Conservation (phyloP, 129 eudicot species). For the Tanacetum coccineum region DNA sequence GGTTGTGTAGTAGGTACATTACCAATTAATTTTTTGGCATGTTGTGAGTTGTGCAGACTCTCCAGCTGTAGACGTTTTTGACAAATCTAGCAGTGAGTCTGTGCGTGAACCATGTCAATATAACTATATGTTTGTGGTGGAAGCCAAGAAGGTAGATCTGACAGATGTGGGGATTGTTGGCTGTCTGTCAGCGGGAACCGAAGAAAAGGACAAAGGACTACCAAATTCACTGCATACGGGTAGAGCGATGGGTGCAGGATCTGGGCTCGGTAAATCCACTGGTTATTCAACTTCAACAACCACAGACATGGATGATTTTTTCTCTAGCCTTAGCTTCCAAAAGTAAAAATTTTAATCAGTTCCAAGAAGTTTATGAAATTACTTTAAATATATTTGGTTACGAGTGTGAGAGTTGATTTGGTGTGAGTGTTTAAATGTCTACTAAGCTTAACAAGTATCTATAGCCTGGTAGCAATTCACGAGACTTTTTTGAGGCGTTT, state of each 20-base stretch:
- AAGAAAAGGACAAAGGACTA: slow-evolving; percentile 63
- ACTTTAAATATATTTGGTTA: slow-evolving; percentile 4
- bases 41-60: slow-evolving; percentile 43
- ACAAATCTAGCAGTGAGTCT: slow-evolving; percentile 47
- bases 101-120: slow-evolving; percentile 36
- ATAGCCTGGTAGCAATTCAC: neutral
- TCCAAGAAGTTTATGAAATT: neutral
- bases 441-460: slow-evolving; percentile 9
- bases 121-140: neutral
- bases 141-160: slow-evolving; percentile 94
- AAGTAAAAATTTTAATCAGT: slow-evolving; percentile 32
- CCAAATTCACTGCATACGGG: slow-evolving; percentile 63
- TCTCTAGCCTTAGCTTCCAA: slow-evolving; percentile 64
- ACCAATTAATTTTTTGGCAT: slow-evolving; percentile 16
- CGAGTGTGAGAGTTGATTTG: slow-evolving; percentile 6
- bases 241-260: slow-evolving; percentile 60
- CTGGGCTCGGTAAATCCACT: neutral
- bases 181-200: slow-evolving; percentile 54
- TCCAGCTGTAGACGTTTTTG: slow-evolving; percentile 65
- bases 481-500: neutral
- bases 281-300: slow-evolving; percentile 21
- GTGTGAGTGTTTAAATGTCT: slow-evolving; percentile 10
- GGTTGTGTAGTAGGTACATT: no score
- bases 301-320: slow-evolving; percentile 44
- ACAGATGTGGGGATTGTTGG: slow-evolving; percentile 88